Conservation (phyloP, 768 basidiomycete species). For the Amanita pallidorosea region DNA sequence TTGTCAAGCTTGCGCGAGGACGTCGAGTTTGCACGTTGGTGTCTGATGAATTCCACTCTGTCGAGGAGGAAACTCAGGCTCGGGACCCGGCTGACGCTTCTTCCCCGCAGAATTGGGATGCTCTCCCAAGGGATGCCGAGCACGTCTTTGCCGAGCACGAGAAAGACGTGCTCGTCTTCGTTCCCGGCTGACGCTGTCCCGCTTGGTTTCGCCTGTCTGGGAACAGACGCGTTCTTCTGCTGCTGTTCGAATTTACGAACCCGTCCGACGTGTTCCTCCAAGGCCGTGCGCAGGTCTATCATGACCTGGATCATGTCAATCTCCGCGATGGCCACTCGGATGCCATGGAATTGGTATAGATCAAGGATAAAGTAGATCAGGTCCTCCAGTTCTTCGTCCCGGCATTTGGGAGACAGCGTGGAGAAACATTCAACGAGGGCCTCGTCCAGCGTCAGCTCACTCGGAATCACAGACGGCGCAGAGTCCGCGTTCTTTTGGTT, state of each 20-base stretch:
- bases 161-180: constrained; percentile 67
- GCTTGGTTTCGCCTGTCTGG: constrained; percentile 6
- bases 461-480: constrained; percentile 22
- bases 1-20: constrained; percentile 4
- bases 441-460: constrained; percentile 54
- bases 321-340: constrained; percentile 82
- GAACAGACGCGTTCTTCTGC: constrained; percentile 8
- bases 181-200: constrained; percentile 5
- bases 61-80: constrained; percentile 83
- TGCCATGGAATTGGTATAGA: constrained; percentile 87
- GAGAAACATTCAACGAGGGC: constrained; percentile 80
- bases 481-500: constrained; percentile 22
- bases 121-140: constrained; percentile 95
- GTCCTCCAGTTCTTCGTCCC: constrained; percentile 93
- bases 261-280: constrained; percentile 61
- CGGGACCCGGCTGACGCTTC: constrained; percentile 89
- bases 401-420: constrained; percentile 67
- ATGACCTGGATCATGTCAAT: constrained; percentile 88
- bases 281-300: constrained; percentile 65
- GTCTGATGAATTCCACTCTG: constrained; percentile 52
- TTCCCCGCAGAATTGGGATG: constrained; percentile 72
- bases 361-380: constrained; percentile 90
- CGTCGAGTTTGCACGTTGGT: constrained; percentile 20
- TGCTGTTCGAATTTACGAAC: constrained; percentile 12
- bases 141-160: constrained; percentile 83